Conservation (phyloP, 371 early-diverging fungal genomes). For the Saksenaea oblongispora region DNA sequence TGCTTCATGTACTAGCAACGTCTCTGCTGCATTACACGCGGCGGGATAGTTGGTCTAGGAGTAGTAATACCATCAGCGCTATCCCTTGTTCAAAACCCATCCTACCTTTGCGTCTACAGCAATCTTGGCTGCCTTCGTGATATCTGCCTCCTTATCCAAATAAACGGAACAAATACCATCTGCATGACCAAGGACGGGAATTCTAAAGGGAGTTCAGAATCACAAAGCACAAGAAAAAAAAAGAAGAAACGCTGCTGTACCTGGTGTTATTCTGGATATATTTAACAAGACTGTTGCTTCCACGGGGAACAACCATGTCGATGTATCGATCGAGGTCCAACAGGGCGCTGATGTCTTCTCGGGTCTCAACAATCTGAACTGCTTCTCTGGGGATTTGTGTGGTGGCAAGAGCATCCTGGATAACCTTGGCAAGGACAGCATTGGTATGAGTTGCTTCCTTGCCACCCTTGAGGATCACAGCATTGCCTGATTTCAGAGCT, state of each 20-base stretch:
- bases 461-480: constrained; percentile 96
- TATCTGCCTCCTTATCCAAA: constrained; percentile 82
- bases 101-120: constrained; percentile 88
- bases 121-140: constrained; percentile 71
- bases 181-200: constrained; percentile 98
- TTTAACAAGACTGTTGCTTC: constrained; percentile 86
- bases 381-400: constrained; percentile 67
- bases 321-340: constrained; percentile 89
- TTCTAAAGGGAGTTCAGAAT: constrained; percentile 50
- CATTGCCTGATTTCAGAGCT: constrained; percentile 95
- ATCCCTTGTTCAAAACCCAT: background rate
- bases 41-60: constrained; percentile 89
- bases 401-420: constrained; percentile 77
- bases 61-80: background rate
- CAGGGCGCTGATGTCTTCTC: constrained; percentile 85
- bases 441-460: constrained; percentile 84
- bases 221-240: constrained; percentile 3
- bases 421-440: constrained; percentile 70
- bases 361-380: constrained; percentile 86
- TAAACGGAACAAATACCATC: constrained; percentile 94
- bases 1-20: constrained; percentile 78
- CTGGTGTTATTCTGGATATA: constrained; percentile 89
- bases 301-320: constrained; percentile 95
- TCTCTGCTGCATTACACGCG: constrained; percentile 95
- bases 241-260: constrained; percentile 31